Conservation (phyloP, 2,329 filamentous ascomycete genomes). For the Aspergillus hiratsukae region DNA sequence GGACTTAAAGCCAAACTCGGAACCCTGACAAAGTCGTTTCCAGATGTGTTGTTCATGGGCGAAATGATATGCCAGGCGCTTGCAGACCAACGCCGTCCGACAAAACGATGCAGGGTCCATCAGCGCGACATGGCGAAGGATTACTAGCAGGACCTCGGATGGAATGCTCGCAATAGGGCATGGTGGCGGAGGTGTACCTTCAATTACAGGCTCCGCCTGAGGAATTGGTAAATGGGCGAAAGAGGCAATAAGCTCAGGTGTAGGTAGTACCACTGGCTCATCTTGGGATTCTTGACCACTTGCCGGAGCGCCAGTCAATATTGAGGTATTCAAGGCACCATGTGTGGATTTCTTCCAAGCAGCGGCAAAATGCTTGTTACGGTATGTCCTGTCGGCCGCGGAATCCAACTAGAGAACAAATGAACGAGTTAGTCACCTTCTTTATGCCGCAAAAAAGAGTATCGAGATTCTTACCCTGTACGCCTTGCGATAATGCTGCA, state of each 20-base stretch:
- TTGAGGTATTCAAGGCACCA: slow-evolving; percentile 46
- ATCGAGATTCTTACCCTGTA: slow-evolving; percentile 63
- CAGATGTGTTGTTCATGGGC: slow-evolving; percentile 81
- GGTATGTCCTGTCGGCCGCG: slow-evolving; percentile 78
- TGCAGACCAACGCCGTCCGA: slow-evolving; percentile 76
- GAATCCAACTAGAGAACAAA: slow-evolving; percentile 65
- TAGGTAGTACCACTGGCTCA: slow-evolving; percentile 44
- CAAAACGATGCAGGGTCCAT: slow-evolving; percentile 72
- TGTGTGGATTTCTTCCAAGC: slow-evolving; percentile 48
- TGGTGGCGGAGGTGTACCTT: neutral
- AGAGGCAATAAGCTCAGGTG: slow-evolving; percentile 67
- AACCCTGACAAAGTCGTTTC: slow-evolving; percentile 67
- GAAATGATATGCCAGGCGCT: slow-evolving; percentile 78
- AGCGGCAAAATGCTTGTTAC: slow-evolving; percentile 82
- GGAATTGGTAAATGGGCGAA: slow-evolving; percentile 70
- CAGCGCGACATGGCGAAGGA: slow-evolving; percentile 69
- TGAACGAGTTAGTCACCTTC: slow-evolving; percentile 13
- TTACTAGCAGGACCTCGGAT: slow-evolving; percentile 77
- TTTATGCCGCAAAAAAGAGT: neutral
- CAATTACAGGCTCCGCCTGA: slow-evolving; percentile 51
- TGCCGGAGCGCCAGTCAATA: slow-evolving; percentile 45
- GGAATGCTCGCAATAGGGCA: slow-evolving; percentile 65
- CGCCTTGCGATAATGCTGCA: slow-evolving; percentile 82
- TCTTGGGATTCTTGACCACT: slow-evolving; percentile 56
- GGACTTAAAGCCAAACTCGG: slow-evolving; percentile 69